phyloP scores from a whole-genome alignment of 2,329 filamentous ascomycete genomes.

The Fusarium subtropicale region DNA sequence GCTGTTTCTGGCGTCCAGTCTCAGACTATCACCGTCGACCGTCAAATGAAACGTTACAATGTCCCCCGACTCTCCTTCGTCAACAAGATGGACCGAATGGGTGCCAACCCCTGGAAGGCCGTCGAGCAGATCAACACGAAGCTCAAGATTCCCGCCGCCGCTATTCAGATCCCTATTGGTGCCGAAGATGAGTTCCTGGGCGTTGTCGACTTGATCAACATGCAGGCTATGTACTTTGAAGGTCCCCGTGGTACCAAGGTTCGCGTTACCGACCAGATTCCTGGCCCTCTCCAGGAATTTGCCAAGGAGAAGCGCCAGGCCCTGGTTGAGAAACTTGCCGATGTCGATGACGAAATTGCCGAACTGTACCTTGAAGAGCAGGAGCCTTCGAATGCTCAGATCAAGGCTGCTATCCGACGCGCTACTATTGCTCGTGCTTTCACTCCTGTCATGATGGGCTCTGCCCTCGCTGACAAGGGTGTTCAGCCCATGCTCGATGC shows the following conservation, averaged over 20 bases:
- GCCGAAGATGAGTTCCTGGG: constrained; percentile 91
- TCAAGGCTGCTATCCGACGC: constrained; percentile 91
- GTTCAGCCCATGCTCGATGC: constrained; percentile 97
- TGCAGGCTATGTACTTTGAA: constrained; percentile 94
- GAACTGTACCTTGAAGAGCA: constrained; percentile 92
- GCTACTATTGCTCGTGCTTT: constrained; percentile 92
- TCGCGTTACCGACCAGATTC: constrained; percentile 81
- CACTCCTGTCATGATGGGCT: constrained; percentile 95
- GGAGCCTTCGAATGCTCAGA: constrained; percentile 81
- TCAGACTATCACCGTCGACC: constrained; percentile 97
- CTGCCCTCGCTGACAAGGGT: constrained; percentile 92
- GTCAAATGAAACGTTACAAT: constrained; percentile 99
- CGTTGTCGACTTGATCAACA: constrained; percentile 90
- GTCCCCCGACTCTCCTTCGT: constrained; percentile 95
- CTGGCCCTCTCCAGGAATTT: constrained; percentile 79
- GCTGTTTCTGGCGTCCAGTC: constrained; percentile 97
- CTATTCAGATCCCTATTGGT: constrained; percentile 94
- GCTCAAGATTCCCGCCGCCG: constrained; percentile 90
- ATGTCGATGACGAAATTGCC: constrained; percentile 97
- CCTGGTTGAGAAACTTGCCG: constrained; percentile 93
- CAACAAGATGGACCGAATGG: constrained; percentile 99
- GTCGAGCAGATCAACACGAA: constrained; percentile 98
- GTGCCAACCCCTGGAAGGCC: constrained; percentile 96
- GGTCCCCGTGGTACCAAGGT: constrained; percentile 84
- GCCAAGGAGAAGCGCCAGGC: constrained; percentile 84